Conservation (phyloP, 176 grass and related monocot genomes). For the Phyllostachys edulis region DNA sequence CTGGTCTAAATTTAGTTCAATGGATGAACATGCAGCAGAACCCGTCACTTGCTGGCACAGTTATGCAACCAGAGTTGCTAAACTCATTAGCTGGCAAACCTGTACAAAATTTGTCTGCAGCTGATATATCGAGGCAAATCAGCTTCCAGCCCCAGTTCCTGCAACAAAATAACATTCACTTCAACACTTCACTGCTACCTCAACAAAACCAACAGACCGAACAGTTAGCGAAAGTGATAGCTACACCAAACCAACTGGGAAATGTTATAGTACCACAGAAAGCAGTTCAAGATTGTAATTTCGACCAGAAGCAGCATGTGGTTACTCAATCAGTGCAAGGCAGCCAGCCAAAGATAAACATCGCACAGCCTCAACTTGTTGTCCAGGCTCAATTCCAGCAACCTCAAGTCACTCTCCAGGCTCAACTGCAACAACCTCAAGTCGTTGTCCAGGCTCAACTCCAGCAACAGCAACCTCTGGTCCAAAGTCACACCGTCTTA, state of each 20-base stretch:
- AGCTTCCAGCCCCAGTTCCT: slow-evolving; percentile 55
- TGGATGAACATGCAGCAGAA: slow-evolving; percentile 78
- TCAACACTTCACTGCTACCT: slow-evolving; percentile 47
- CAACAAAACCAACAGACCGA: slow-evolving; percentile 52
- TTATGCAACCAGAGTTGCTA: slow-evolving; percentile 57
- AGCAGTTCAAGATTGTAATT: slow-evolving; percentile 43
- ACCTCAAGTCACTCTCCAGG: slow-evolving; percentile 48
- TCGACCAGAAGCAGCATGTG: slow-evolving; percentile 42
- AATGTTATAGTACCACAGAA: slow-evolving; percentile 41
- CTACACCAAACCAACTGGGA: slow-evolving; percentile 44
- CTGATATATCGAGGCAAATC: slow-evolving; percentile 64
- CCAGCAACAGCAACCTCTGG: slow-evolving; percentile 52
- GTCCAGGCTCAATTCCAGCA: slow-evolving; percentile 48
- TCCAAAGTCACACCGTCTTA: slow-evolving; percentile 49
- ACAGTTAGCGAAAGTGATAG: slow-evolving; percentile 48
- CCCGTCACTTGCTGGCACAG: slow-evolving; percentile 37
- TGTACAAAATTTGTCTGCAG: slow-evolving; percentile 51
- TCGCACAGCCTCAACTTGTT: slow-evolving; percentile 36
- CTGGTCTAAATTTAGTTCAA: slow-evolving; percentile 68
- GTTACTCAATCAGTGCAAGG: slow-evolving; percentile 35
- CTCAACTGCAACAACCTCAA: slow-evolving; percentile 54
- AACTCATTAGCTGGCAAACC: slow-evolving; percentile 50
- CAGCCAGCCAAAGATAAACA: slow-evolving; percentile 40
- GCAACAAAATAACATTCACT: slow-evolving; percentile 74
- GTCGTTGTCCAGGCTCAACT: slow-evolving; percentile 35